Base-by-base conservation (phyloP, 305 asterid species). In the Solanum aculeatissimum region DNA sequence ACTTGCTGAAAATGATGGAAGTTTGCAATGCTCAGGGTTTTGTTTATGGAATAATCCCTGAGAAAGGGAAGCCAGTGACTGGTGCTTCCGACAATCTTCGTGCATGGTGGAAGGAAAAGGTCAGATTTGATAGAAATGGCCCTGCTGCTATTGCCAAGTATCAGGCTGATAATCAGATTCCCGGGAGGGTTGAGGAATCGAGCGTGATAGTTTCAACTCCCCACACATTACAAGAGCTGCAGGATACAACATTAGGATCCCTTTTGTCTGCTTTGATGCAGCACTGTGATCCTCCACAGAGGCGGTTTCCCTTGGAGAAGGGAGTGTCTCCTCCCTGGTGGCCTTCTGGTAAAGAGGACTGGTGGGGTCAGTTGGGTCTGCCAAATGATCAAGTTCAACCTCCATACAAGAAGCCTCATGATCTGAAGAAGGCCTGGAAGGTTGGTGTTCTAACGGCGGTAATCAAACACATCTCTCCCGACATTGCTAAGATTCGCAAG, bases 21-120 rank as follows among this genome's bases (percentile, higher is more conserved):
- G 93, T 92, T 27, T 90, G 96, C 71, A 88, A 90, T 75, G 97
- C 97, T 83, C 95, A 90, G 63, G 97, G 95, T 9, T 93, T 93
- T 14, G 97, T 93, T 38, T 92, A 91, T 0, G 96, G 96, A 19
- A 92, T 92, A 62, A 92, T 92, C 14, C 93, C 96, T 0, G 96
- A 92, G 88, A 92, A 92, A 5, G 96, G 96, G 8, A 92, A 92
- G 51, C 96, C 96, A 0, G 94, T 92, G 16, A 91, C 91, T 0
- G 96, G 96, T 3, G 92, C 94, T 11, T 92, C 96, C 0, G 96
- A 92, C 63, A 93, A 93, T 89, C 93, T 93, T 2, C 91, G 97
- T 0, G 92, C 91, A 0, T 93, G 97, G 97, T 92, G 97, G 97
- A 93, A 93, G 87, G 97, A 92, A 84, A 93, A 89, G 72, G 97